Evolutionary conservation across 2,329 filamentous ascomycete species (phyloP).

Genomic region (Biscogniauxia marginata): DNA sequence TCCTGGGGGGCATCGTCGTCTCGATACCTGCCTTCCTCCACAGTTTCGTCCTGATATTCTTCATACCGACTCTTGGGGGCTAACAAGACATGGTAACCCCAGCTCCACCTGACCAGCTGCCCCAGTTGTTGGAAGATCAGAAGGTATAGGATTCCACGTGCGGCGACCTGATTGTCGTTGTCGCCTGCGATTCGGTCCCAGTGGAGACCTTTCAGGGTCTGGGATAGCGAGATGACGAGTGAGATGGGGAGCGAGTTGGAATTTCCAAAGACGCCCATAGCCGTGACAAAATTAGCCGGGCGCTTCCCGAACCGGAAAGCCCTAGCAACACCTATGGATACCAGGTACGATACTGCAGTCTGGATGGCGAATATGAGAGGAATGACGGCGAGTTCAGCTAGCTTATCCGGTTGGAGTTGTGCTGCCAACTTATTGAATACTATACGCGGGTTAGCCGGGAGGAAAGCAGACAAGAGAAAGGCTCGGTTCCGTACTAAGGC

Average conservation of each 20-base stretch:
- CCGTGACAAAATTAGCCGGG: conserved; percentile 89
- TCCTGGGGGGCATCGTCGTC: conserved; percentile 44
- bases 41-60: conserved; percentile 56
- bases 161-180: conserved; percentile 91
- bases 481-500: conserved; percentile 67
- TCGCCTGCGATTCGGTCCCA: conserved; percentile 91
- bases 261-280: conserved; percentile 97
- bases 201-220: conserved; percentile 87
- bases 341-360: conserved; percentile 80
- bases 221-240: conserved; percentile 87
- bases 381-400: conserved; percentile 87
- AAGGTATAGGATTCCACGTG: conserved; percentile 90
- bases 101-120: conserved; percentile 93
- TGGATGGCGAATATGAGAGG: conserved; percentile 91
- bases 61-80: conserved; percentile 75
- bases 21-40: conserved; percentile 59
- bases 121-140: conserved; percentile 97
- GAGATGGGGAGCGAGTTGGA: conserved; percentile 98
- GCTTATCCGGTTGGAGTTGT: conserved; percentile 87
- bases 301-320: conserved; percentile 80
- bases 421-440: conserved; percentile 97
- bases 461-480: neutral
- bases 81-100: conserved; percentile 94
- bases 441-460: conserved; percentile 36
- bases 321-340: conserved; percentile 68